Percentiles rank a stretch among this genome's conserved stretches.
Conservation (phyloP, 352 stramenopile genomes). For the Phytophthora litchii region DNA sequence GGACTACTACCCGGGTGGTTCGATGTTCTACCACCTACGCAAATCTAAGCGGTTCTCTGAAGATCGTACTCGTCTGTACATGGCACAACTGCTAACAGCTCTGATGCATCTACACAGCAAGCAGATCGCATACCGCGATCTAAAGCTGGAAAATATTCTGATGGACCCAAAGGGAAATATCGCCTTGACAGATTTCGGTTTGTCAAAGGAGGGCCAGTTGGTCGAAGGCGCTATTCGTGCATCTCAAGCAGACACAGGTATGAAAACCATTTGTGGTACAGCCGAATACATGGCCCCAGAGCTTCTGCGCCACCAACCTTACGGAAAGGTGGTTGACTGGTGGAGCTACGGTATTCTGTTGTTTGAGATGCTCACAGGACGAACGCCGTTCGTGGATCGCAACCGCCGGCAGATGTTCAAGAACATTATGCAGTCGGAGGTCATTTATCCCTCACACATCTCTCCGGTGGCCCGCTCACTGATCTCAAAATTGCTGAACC, state of each 20-base stretch:
- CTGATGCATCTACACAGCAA: constrained; percentile 91
- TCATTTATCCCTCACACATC: constrained; percentile 90
- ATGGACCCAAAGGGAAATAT: constrained; percentile 91
- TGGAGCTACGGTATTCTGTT: constrained; percentile 91
- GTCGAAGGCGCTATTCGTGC: constrained; percentile 84
- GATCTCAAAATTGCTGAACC: constrained; percentile 93
- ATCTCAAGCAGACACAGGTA: constrained; percentile 78
- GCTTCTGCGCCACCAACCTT: constrained; percentile 82
- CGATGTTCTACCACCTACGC: constrained; percentile 90
- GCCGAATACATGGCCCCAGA: constrained; percentile 91
- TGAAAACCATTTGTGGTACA: constrained; percentile 91
- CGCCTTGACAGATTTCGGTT: constrained; percentile 85
- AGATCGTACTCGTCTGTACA: constrained; percentile 86
- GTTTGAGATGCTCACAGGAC: constrained; percentile 90
- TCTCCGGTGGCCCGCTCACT: constrained; percentile 70
- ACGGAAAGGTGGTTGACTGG: constrained; percentile 91
- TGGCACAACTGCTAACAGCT: constrained; percentile 86
- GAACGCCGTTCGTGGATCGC: constrained; percentile 87
- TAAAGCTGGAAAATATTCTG: constrained; percentile 92
- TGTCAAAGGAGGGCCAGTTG: constrained; percentile 86
- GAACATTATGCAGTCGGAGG: constrained; percentile 90
- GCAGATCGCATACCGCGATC: constrained; percentile 88
- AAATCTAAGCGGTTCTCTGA: constrained; percentile 90
- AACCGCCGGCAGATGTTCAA: constrained; percentile 92
- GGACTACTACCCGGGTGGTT: constrained; percentile 94